These are phyloP conservation scores for Mycena galopus DNA, from an alignment of 768 basidiomycete genomes.

Conservation along the genomic window DNA sequence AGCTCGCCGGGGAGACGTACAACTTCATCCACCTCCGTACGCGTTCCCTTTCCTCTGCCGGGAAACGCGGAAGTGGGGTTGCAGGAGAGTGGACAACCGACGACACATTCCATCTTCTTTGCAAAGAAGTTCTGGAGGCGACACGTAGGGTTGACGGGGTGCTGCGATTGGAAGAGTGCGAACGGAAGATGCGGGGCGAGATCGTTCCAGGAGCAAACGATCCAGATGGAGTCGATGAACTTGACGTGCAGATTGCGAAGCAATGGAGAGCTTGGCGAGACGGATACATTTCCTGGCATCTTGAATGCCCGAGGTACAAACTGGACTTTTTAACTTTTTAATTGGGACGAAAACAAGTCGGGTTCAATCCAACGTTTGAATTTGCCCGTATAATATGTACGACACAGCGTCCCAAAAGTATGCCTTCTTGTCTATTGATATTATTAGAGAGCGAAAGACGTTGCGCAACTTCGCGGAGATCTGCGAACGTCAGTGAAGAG, in stretches of 20 bases:
- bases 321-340: slow-evolving; percentile 6
- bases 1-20: slow-evolving; percentile 27
- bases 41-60: slow-evolving; percentile 1
- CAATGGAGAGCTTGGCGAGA: slow-evolving; percentile 24
- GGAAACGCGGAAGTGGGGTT: slow-evolving; percentile 1
- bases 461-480: too few species aligned
- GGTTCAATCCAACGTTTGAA: not conserved
- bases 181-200: slow-evolving; percentile 12
- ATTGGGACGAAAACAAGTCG: slow-evolving; percentile 18
- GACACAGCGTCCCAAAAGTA: slow-evolving; percentile 12
- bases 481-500: too few species aligned
- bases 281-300: slow-evolving; percentile 26
- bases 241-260: slow-evolving; percentile 17
- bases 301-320: slow-evolving; percentile 26
- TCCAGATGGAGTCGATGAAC: slow-evolving; percentile 7
- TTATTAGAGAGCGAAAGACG: too few species aligned
- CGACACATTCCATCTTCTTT: slow-evolving; percentile 22
- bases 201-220: not conserved
- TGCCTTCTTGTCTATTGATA: too few species aligned
- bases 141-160: slow-evolving; percentile 19
- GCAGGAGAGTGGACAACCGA: slow-evolving; percentile 9
- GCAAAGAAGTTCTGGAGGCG: slow-evolving; percentile 9
- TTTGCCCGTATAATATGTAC: not conserved
- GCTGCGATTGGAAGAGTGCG: slow-evolving; percentile 24
- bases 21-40: slow-evolving; percentile 25